Conservation (phyloP, 192 early-diverging fungal species). For the Coemansia sp. region DNA sequence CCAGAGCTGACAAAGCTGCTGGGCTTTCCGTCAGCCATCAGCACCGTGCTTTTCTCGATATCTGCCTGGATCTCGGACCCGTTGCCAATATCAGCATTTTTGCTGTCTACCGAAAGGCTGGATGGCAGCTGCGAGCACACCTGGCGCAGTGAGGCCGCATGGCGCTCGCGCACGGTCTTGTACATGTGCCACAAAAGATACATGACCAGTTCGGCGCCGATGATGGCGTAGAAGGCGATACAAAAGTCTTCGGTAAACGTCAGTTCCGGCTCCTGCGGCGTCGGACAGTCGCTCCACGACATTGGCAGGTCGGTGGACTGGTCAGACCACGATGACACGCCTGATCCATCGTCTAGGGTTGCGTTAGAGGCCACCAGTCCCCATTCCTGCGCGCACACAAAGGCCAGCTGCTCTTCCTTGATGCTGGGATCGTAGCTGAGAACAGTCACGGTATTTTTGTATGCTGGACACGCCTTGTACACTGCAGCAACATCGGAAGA, state of each 20-base stretch:
- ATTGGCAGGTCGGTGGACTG: slow-evolving; percentile 12
- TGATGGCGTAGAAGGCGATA: slow-evolving; percentile 57
- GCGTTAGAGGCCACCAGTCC: slow-evolving; percentile 22
- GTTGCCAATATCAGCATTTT: not conserved
- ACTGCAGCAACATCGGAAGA: slow-evolving; percentile 17
- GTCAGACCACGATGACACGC: slow-evolving; percentile 16
- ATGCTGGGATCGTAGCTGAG: slow-evolving; percentile 54
- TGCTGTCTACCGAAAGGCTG: not conserved
- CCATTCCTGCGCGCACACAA: slow-evolving; percentile 31
- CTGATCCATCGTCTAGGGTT: slow-evolving; percentile 14
- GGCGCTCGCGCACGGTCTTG: slow-evolving; percentile 41
- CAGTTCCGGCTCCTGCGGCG: slow-evolving; percentile 45
- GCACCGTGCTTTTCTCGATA: slow-evolving; percentile 20
- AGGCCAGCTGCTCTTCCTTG: slow-evolving; percentile 44
- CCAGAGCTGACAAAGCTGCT: slow-evolving; percentile 1
- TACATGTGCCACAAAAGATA: slow-evolving; percentile 59
- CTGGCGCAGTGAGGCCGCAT: slow-evolving; percentile 21
- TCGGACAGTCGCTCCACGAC: slow-evolving; percentile 59
- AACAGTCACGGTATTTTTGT: slow-evolving; percentile 48
- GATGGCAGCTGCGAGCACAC: slow-evolving; percentile 26
- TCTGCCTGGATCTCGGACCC: not conserved
- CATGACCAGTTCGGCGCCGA: slow-evolving; percentile 50
- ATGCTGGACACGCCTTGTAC: slow-evolving; percentile 58
- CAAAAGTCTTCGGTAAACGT: slow-evolving; percentile 60
- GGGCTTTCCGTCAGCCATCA: not conserved